phyloP scores from a whole-genome alignment of 148 eudicot genomes.

The Simmondsia chinensis region DNA sequence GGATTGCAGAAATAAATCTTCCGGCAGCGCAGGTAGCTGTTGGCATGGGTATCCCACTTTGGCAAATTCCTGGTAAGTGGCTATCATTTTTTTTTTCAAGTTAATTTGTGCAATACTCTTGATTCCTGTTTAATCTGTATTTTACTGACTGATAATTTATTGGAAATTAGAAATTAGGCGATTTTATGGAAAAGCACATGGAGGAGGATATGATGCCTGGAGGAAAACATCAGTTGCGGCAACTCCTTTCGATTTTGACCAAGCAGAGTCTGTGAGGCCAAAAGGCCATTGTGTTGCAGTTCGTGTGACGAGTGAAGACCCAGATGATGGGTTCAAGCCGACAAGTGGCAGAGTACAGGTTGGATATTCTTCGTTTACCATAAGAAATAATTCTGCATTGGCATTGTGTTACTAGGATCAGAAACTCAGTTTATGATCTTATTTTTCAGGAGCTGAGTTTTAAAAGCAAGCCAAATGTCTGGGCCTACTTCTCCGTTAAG shows the following conservation, averaged over 20 bases:
- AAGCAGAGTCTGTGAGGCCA: conserved; percentile 78
- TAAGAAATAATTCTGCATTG: no score
- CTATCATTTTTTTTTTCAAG: not conserved
- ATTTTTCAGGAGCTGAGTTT: conserved; percentile 74
- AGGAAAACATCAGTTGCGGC: conserved; percentile 74
- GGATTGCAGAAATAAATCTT: conserved; percentile 96
- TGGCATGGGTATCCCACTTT: conserved; percentile 99
- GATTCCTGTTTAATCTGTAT: conserved; percentile 6
- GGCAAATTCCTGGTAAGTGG: conserved; percentile 92
- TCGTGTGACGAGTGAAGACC: conserved; percentile 99
- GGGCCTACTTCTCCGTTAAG: conserved; percentile 99
- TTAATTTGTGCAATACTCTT: not conserved
- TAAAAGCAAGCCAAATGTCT: conserved; percentile 98
- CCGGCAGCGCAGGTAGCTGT: conserved; percentile 99
- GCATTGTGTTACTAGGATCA: no score
- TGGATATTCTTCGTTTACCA: no score
- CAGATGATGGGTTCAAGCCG: conserved; percentile 99
- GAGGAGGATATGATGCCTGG: conserved; percentile 96
- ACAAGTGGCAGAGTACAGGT: conserved; percentile 99
- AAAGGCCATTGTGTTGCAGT: conserved; percentile 99
- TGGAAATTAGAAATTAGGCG: conserved; percentile 67
- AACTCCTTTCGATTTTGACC: conserved; percentile 80
- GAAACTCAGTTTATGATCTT: conserved; percentile 2
- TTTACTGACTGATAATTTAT: not conserved
- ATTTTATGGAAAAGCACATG: conserved; percentile 80